A percentile compares a stretch with the other conserved stretches of the same genome.
phyloP scores from a whole-genome alignment of 176 grass and related monocot species.

The Miscanthus lutarioriparius region DNA sequence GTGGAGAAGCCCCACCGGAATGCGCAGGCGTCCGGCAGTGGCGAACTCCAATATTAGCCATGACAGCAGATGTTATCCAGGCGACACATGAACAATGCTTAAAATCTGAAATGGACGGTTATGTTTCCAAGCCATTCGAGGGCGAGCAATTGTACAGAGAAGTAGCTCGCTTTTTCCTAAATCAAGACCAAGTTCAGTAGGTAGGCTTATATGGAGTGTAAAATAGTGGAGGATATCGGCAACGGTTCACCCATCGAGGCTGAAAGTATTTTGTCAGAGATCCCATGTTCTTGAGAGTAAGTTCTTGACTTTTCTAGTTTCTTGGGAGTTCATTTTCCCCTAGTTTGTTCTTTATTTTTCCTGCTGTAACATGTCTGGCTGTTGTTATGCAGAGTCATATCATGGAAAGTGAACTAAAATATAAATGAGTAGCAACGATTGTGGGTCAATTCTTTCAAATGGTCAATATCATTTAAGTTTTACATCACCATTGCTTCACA shows the following conservation, averaged over 20 bases:
- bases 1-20: conserved; percentile 48
- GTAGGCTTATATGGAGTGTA: conserved; percentile 57
- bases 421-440: background rate
- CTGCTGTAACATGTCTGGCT: background rate
- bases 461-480: background rate
- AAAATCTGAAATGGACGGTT: conserved; percentile 88
- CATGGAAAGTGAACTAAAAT: background rate
- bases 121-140: conserved; percentile 98
- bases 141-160: conserved; percentile 97
- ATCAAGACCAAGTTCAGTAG: conserved; percentile 58
- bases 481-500: background rate
- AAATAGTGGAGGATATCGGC: conserved; percentile 53
- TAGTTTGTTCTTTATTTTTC: conserved; percentile 10
- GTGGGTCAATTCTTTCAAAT: background rate
- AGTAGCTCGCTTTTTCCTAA: conserved; percentile 89
- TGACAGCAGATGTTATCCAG: conserved; percentile 99
- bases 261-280: conserved; percentile 28
- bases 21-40: conserved; percentile 53
- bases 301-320: conserved; percentile 19
- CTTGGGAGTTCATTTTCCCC: background rate
- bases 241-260: conserved; percentile 9
- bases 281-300: conserved; percentile 51
- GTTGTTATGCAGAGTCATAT: background rate
- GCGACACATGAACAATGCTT: conserved; percentile 94
- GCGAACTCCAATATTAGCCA: conserved; percentile 92